Evolutionary conservation across 148 eudicot species (phyloP), one percentile per base, ranked within the genome.

Genomic region (Amaranthus palmeri): DNA sequence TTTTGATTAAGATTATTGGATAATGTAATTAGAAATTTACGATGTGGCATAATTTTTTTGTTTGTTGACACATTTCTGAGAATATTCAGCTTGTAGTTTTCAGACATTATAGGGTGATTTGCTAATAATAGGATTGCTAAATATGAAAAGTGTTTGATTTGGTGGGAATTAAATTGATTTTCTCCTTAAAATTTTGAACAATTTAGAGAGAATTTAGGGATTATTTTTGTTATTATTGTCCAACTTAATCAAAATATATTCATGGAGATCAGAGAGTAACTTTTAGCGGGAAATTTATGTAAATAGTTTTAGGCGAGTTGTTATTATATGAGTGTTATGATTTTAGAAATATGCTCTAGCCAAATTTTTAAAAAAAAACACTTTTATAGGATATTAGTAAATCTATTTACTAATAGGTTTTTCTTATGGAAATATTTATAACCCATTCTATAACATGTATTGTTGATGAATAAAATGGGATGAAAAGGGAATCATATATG

Each of bases 231-330:
- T 15, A 36, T 61, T 53, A 45, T 59, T 74, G 54, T 45, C 7
- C 12, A n/a, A 44, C 54, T 54, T 64, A 11, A 51, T 41, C 45
- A 43, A 51, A 43, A 25, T 25, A 25, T 25, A 25, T 15, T 49
- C 17, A 49, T 63, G 13, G 42, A 25, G 36, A 25, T 44, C 52
- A 36, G 1, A 2, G 36, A 25, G 36, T 45, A 77, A 18, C 12
- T 71, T 78, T n/a, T 44, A 56, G 60, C 58, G 71, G 67, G 61
- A 71, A 65, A 77, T 71, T 36, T 65, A 77, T 75, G 75, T 47
- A 8, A 17, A 10, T 2, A 50, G 56, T 56, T 57, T 5, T 3
- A 4, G 18, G 52, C 36, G 36, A 25, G 36, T 1, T 25, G 2
- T 25, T 25, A 25, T 25, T 25, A 25, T 25, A 25, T 25, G 36